phyloP scores from a whole-genome alignment of 2,329 filamentous ascomycete genomes.

The Ustilaginoidea virens region DNA sequence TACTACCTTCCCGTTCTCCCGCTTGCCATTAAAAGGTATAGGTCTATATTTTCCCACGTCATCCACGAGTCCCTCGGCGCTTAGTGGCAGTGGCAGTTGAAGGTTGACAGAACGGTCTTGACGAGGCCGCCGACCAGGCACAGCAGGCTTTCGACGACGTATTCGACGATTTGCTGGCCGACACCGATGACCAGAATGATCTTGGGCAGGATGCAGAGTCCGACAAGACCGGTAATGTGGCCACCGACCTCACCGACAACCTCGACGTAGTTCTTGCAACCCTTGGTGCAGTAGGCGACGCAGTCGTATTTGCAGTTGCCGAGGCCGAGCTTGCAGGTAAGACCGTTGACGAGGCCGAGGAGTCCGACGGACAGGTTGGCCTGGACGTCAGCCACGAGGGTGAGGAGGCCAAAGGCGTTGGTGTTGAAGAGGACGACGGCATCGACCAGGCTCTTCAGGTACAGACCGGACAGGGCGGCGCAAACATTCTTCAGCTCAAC shows the following conservation, averaged over 20 bases:
- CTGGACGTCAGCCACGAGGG: conserved; percentile 12
- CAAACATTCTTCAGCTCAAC: conserved; percentile 15
- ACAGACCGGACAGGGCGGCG: conserved; percentile 18
- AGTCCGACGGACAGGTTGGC: conserved; percentile 12
- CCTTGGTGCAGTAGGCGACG: conserved; percentile 21
- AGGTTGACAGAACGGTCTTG: conserved; percentile 13
- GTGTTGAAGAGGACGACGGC: conserved; percentile 24
- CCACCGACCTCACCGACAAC: conserved; percentile 11
- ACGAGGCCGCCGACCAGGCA: conserved; percentile 18
- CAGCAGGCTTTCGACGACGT: conserved; percentile 16
- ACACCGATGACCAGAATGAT: conserved; percentile 13
- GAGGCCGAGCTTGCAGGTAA: conserved; percentile 16
- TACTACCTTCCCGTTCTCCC: no score
- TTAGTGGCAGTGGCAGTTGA: conserved; percentile 19
- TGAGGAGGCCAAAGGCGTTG: conserved; percentile 15
- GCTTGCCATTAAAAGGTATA: no score
- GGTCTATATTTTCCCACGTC: no score
- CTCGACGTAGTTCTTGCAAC: conserved; percentile 23
- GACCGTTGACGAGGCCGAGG: conserved; percentile 10
- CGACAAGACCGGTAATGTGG: conserved; percentile 13
- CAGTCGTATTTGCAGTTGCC: conserved; percentile 20
- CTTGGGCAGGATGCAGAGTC: conserved; percentile 18
- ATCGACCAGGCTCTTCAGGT: conserved; percentile 14
- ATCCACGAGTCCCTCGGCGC: background rate
- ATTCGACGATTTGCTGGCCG: conserved; percentile 11